phyloP scores from a whole-genome alignment of 345 rosid genomes.

The Populus alba region DNA sequence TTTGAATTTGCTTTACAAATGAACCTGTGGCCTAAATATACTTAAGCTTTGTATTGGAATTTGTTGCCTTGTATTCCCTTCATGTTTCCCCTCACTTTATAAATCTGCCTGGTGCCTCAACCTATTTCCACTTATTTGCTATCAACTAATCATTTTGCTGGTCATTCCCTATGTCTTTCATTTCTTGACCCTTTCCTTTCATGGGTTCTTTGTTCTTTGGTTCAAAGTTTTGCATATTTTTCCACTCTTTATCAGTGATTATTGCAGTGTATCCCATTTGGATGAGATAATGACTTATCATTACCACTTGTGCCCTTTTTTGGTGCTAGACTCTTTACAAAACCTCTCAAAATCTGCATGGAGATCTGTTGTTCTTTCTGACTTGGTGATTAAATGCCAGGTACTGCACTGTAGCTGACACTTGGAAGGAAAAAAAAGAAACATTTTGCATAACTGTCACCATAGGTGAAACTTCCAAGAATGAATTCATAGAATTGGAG shows the following conservation, averaged over 20 bases:
- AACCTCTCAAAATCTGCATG: background rate
- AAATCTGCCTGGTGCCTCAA: too few species aligned
- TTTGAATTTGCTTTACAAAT: too few species aligned
- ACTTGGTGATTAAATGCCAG: slow-evolving; percentile 25
- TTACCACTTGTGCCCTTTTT: background rate
- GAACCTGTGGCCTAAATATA: too few species aligned
- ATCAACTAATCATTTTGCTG: too few species aligned
- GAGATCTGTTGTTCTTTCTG: slow-evolving; percentile 5
- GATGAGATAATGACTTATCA: background rate
- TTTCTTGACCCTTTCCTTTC: too few species aligned
- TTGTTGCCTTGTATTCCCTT: too few species aligned
- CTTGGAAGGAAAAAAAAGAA: slow-evolving; percentile 38
- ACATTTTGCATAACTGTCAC: slow-evolving; percentile 53
- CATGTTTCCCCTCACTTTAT: too few species aligned
- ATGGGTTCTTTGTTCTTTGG: background rate
- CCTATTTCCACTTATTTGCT: too few species aligned
- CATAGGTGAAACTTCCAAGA: slow-evolving; percentile 40
- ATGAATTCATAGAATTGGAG: slow-evolving; percentile 32
- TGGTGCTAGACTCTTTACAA: background rate
- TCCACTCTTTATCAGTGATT: background rate
- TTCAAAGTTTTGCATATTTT: background rate
- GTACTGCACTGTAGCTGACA: slow-evolving; percentile 37
- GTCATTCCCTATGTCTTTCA: too few species aligned
- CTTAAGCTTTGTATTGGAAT: too few species aligned
- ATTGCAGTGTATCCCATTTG: background rate